Base-by-base conservation (phyloP, 2,329 filamentous ascomycete species). In the Ophiostoma sp. region DNA sequence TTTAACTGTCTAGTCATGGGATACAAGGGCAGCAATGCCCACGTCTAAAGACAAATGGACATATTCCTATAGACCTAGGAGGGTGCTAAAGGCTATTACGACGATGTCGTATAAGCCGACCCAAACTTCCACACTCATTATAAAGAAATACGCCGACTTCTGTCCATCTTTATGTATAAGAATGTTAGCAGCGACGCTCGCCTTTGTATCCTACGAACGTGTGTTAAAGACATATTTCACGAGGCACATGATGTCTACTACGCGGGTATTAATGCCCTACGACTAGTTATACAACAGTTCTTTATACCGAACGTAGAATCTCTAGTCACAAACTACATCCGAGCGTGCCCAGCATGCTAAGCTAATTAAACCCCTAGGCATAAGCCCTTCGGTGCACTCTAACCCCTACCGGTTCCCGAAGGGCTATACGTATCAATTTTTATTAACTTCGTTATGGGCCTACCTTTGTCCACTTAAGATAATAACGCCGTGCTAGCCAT, bases 1-100 rank as follows among this genome's bases (percentile, higher is more conserved):
- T 64, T 64, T n/a, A 64, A 64, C 38, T 64, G 62, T 16, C 62
- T 64, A 2, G 40, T 64, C 3, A 64, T 64, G 40, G 62, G 62
- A 6, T 64, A 64, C 40, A 64, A 64, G 11, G n/a, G n/a, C 12
- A 42, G 38, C 16, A 64, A 64, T 14, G 62, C 62, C 38, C 40
- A 64, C 11, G 38, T 64, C 4, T 5, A 16, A 2, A 38, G 62
- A 2, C 16, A 44, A 8, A 64, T 64, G 38, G 62, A 64, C 62
- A 5, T 16, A 2, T 64, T 64, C 14, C 16, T 64, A n/a, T 6
- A 42, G 5, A 9, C n/a, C 12, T 2, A 41, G 4, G 38, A 9
- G 3, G 62, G 38, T 6, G 38, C 62, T 5, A 16, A 16, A 3
- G 38, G 38, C 2, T 64, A 64, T 12, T 42, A 5, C 38, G 62